Evolutionary conservation across 23 red algal genomes (phyloP), one percentile per base, ranked within the genome.

Genomic region (Pyropia yezoensis): DNA sequence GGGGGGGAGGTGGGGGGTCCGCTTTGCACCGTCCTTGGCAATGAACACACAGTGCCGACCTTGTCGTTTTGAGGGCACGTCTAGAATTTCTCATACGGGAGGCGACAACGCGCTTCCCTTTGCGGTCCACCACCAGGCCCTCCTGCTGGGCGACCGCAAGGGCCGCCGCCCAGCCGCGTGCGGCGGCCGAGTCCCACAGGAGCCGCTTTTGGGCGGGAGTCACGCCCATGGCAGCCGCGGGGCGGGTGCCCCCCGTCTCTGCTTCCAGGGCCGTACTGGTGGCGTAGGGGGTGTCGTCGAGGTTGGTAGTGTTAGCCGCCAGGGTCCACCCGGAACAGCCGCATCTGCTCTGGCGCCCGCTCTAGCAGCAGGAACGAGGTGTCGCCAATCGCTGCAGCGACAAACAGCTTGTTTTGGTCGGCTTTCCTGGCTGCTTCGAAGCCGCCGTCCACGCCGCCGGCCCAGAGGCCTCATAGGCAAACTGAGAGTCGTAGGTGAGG

Each of bases 341-440:
- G 74, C 27, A 69, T 65, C 64, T 88, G 71, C 17, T 52, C 63
- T 27, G 57, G 53, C 50, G 73, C 73, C 53, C 83, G 72, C 27
- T 88, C 83, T 17, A 88, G 73, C 29, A 66, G 57, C 9, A 78
- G 59, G 47, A 88, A 77, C 49, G 70, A 69, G 16, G 47, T 23
- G 30, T 78, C 64, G 16, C 45, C 20, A 6, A 30, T 25, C 58
- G 55, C 74, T 9, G 55, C 21, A 0, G 83, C 83, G 7, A n/a
- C 83, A 12, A 73, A 88, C 24, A 67, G 67, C 54, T 78, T 78
- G 30, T 58, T 20, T 77, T 47, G 39, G 39, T 47, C 7, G 39
- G 7, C 39, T 47, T 47, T 3, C 4, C 39, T 13, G 39, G 39
- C 39, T 47, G 39, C 11, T 47, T 47, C 3, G 4, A 12, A 0